phyloP scores from a whole-genome alignment of 202 grass and related monocot genomes.

The Digitaria exilis region DNA sequence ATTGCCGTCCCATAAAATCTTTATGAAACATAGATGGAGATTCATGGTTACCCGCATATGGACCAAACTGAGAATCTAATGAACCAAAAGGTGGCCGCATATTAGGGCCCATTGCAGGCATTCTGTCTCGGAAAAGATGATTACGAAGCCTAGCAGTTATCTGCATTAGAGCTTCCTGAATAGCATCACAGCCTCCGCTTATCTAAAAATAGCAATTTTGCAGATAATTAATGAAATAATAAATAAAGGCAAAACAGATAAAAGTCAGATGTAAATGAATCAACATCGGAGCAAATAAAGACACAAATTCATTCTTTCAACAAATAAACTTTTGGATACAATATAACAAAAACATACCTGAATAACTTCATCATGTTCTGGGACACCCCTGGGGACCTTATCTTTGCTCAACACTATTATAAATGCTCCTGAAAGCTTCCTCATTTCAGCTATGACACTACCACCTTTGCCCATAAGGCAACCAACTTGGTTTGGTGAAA shows the following conservation, averaged over 20 bases:
- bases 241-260: not conserved
- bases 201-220: constrained; percentile 54
- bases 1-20: constrained; percentile 60
- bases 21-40: constrained; percentile 63
- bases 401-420: constrained; percentile 85
- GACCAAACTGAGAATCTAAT: constrained; percentile 71
- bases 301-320: constrained; percentile 22
- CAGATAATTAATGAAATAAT: constrained; percentile 26
- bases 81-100: constrained; percentile 57
- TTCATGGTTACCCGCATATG: constrained; percentile 66
- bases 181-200: constrained; percentile 67
- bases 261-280: constrained; percentile 28
- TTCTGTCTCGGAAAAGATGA: constrained; percentile 79
- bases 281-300: constrained; percentile 1
- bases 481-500: constrained; percentile 80
- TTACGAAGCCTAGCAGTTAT: constrained; percentile 87
- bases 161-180: constrained; percentile 91
- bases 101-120: constrained; percentile 52
- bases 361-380: constrained; percentile 79
- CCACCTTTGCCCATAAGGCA: constrained; percentile 95
- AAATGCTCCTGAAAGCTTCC: constrained; percentile 86
- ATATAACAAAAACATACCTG: constrained; percentile 63
- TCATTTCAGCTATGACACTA: constrained; percentile 88
- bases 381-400: constrained; percentile 65
- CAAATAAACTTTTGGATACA: not conserved